Conservation (phyloP, 2,329 filamentous ascomycete genomes). For the Microdochium trichocladiopsis region DNA sequence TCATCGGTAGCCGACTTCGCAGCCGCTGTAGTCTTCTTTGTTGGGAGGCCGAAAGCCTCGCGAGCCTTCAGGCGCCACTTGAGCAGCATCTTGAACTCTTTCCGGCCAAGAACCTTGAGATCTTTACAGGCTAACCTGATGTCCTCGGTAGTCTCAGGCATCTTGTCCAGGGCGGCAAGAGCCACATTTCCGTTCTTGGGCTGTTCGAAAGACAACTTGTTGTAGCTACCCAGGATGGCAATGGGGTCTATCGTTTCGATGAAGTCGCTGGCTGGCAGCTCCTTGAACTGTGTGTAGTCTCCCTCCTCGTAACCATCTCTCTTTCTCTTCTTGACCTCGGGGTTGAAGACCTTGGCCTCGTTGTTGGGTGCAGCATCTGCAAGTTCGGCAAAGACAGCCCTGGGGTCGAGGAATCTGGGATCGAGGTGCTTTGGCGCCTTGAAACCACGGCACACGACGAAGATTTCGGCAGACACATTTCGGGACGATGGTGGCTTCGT, state of each 20-base stretch:
- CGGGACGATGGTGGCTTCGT: slow-evolving; percentile 94
- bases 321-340: slow-evolving; percentile 95
- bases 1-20: slow-evolving; percentile 35
- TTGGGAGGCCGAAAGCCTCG: slow-evolving; percentile 81
- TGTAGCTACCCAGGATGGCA: slow-evolving; percentile 78
- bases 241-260: slow-evolving; percentile 93
- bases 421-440: slow-evolving; percentile 94
- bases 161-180: slow-evolving; percentile 73
- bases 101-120: slow-evolving; percentile 83
- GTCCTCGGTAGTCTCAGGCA: slow-evolving; percentile 81
- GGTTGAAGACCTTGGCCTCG: slow-evolving; percentile 96
- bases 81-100: slow-evolving; percentile 86
- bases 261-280: slow-evolving; percentile 82
- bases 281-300: slow-evolving; percentile 88
- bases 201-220: slow-evolving; percentile 78
- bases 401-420: slow-evolving; percentile 84
- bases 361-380: slow-evolving; percentile 82
- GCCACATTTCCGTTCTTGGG: slow-evolving; percentile 77
- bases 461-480: slow-evolving; percentile 97
- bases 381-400: slow-evolving; percentile 89
- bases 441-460: slow-evolving; percentile 92
- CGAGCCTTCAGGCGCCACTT: slow-evolving; percentile 86
- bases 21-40: slow-evolving; percentile 54
- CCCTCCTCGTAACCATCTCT: slow-evolving; percentile 96
- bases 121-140: slow-evolving; percentile 73